Conservation (phyloP, 192 early-diverging fungal species). For the Coemansia sp. region DNA sequence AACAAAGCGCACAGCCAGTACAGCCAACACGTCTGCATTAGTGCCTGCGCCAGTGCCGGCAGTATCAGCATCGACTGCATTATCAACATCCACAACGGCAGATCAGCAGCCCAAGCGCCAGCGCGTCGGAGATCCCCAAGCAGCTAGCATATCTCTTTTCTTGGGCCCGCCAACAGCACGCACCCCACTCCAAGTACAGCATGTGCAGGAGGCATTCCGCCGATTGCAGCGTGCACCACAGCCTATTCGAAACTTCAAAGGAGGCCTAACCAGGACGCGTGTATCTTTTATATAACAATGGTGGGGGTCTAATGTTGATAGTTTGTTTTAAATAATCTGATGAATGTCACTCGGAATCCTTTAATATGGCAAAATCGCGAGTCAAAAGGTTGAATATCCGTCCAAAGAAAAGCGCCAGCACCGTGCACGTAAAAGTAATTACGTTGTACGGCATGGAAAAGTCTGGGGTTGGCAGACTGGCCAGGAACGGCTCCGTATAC, state of each 20-base stretch:
- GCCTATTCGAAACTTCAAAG: slow-evolving; percentile 75
- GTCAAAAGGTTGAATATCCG: slow-evolving; percentile 85
- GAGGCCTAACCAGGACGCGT: slow-evolving; percentile 69
- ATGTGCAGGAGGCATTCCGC: slow-evolving; percentile 94
- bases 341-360: background rate
- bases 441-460: slow-evolving; percentile 99
- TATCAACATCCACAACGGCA: slow-evolving; percentile 5
- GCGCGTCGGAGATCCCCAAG: slow-evolving; percentile 17
- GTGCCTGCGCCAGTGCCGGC: background rate
- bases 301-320: background rate
- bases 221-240: slow-evolving; percentile 73
- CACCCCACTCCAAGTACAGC: slow-evolving; percentile 76
- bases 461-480: slow-evolving; percentile 92
- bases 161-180: slow-evolving; percentile 75
- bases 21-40: slow-evolving; percentile 1
- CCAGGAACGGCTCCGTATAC: slow-evolving; percentile 84
- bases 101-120: slow-evolving; percentile 32
- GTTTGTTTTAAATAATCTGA: background rate
- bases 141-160: slow-evolving; percentile 64
- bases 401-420: slow-evolving; percentile 95
- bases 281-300: slow-evolving; percentile 71
- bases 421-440: slow-evolving; percentile 94
- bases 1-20: slow-evolving; percentile 20
- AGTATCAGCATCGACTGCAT: background rate
- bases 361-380: slow-evolving; percentile 59